Evolutionary conservation across 495 filamentous ascomycete species (phyloP).

Genomic region (Tuber magnatum): DNA sequence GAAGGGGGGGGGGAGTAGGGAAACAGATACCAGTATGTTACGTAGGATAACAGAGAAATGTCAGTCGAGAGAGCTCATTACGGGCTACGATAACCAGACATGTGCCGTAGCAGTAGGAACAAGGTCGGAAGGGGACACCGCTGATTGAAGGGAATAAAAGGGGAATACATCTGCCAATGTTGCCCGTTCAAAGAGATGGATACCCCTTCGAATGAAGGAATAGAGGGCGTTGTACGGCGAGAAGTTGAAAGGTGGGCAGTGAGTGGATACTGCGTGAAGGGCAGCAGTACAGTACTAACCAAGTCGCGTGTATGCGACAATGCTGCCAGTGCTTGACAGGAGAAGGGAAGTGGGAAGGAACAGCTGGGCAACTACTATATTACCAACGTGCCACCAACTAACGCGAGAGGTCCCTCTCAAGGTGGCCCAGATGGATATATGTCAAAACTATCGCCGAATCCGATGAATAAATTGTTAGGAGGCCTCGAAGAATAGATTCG

Average conservation of each 20-base stretch:
- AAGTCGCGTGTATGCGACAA: conserved; percentile 35
- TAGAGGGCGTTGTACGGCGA: not conserved
- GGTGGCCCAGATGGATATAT: not conserved
- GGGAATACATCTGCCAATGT: conserved; percentile 21
- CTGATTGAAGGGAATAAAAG: not conserved
- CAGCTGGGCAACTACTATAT: not conserved
- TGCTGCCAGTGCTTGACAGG: not conserved
- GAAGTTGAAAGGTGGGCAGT: conserved; percentile 4
- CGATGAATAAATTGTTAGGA: conserved; percentile 8
- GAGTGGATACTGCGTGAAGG: conserved; percentile 17
- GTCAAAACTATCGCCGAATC: not conserved
- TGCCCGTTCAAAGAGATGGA: conserved; percentile 9
- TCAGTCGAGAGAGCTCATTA: not conserved
- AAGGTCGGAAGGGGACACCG: not conserved
- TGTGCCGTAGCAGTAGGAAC: not conserved
- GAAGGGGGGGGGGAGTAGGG: conserved; percentile 5
- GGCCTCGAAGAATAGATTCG: conserved; percentile 12
- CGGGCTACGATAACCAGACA: not conserved
- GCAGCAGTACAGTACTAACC: not conserved
- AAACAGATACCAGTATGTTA: conserved; percentile 13
- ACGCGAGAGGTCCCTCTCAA: conserved; percentile 23
- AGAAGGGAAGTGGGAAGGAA: not conserved
- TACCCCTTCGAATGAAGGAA: conserved; percentile 20
- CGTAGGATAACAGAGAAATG: conserved; percentile 5
- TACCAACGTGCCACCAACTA: conserved; percentile 32